These are phyloP conservation scores for Melampsora americana DNA, from an alignment of 1,284 basidiomycete species.

Conservation along the genomic window DNA sequence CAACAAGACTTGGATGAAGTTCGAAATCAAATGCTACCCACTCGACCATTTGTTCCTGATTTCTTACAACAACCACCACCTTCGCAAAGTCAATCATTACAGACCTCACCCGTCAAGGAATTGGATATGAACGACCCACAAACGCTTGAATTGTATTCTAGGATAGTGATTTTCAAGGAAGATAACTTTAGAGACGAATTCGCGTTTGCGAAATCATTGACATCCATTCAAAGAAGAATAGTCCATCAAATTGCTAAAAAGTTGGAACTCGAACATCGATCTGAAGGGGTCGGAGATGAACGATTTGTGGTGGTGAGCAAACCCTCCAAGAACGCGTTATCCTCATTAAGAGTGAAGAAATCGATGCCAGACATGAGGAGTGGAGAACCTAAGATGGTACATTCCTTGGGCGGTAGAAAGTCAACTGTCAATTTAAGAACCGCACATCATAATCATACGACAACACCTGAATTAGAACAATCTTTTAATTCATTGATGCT, in stretches of 20 bases:
- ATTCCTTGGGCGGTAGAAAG: conserved; percentile 10
- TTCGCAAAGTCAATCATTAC: background rate
- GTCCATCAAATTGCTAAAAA: conserved; percentile 96
- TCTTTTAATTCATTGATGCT: background rate
- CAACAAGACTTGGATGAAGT: too few relatives aligned
- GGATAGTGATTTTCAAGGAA: conserved; percentile 94
- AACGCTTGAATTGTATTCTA: conserved; percentile 93
- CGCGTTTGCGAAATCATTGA: conserved; percentile 81
- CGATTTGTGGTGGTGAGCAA: conserved; percentile 88
- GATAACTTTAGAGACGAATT: conserved; percentile 97
- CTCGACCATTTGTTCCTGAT: conserved; percentile 4
- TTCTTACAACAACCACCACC: conserved; percentile 16
- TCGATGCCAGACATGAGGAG: conserved; percentile 71
- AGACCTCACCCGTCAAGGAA: conserved; percentile 58
- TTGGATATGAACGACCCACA: conserved; percentile 93
- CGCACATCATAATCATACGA: background rate
- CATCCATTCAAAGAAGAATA: conserved; percentile 79
- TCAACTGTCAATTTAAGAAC: conserved; percentile 17
- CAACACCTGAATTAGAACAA: background rate
- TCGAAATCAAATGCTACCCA: conserved; percentile 17
- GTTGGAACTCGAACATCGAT: conserved; percentile 89
- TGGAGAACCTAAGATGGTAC: conserved; percentile 18
- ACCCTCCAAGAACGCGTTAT: background rate
- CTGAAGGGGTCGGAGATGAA: conserved; percentile 86
- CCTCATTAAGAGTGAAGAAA: conserved; percentile 67